phyloP scores from a whole-genome alignment of 2,329 filamentous ascomycete genomes.

The Leptographium lundbergii region DNA sequence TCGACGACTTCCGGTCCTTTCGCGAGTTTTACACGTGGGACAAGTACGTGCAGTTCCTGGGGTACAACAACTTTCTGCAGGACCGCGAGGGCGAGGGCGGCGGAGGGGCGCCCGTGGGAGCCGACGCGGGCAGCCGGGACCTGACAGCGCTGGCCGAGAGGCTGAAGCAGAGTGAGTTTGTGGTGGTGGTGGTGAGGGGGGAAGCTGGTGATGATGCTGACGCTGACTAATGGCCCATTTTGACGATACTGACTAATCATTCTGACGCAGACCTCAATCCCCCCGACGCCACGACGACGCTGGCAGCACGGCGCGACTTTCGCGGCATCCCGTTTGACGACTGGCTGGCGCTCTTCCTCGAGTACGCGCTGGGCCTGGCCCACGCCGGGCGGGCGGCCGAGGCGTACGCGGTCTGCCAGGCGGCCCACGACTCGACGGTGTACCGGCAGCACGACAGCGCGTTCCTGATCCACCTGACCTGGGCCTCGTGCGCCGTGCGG shows the following conservation, averaged over 20 bases:
- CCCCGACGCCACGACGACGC: constrained; percentile 15
- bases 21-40: constrained; percentile 56
- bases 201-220: neutral
- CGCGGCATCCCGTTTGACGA: constrained; percentile 68
- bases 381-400: constrained; percentile 53
- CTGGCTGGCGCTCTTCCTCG: constrained; percentile 85
- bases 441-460: constrained; percentile 52
- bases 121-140: constrained; percentile 21
- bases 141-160: constrained; percentile 44
- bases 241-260: neutral
- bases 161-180: constrained; percentile 40
- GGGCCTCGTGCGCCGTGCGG: constrained; percentile 72
- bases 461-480: constrained; percentile 64
- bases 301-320: constrained; percentile 22
- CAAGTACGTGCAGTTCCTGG: constrained; percentile 47
- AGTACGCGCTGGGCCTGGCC: constrained; percentile 70
- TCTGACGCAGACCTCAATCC: constrained; percentile 25
- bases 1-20: constrained; percentile 50
- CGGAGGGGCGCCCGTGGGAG: neutral
- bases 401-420: constrained; percentile 69
- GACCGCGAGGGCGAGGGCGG: constrained; percentile 14
- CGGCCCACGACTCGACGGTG: constrained; percentile 67
- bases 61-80: constrained; percentile 24
- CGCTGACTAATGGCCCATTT: too few species aligned
- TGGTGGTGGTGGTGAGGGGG: constrained; percentile 5